phyloP scores from a whole-genome alignment of 768 basidiomycete genomes.

The Auriscalpium orientale region DNA sequence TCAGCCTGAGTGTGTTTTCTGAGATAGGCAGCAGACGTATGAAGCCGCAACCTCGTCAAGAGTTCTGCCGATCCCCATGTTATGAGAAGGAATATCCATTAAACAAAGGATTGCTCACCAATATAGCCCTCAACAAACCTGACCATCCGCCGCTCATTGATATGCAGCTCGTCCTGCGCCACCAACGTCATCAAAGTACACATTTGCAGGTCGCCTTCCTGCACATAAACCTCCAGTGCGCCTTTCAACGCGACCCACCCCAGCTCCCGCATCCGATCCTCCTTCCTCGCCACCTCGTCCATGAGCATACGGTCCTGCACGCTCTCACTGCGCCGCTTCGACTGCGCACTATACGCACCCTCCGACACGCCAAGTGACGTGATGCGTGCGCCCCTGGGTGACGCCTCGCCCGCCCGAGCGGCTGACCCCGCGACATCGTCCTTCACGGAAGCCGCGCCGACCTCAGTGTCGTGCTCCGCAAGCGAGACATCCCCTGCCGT shows the following conservation, averaged over 20 bases:
- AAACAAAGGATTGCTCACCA: conserved; percentile 35
- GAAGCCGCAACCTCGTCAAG: conserved; percentile 51
- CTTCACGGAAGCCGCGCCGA: conserved; percentile 6
- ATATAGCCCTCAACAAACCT: conserved; percentile 67
- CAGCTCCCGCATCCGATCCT: neutral
- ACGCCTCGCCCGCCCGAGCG: neutral
- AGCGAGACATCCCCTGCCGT: conserved; percentile 43
- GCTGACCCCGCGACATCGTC: neutral
- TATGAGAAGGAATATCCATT: neutral
- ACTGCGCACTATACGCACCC: conserved; percentile 5
- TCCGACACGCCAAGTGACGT: conserved; percentile 5
- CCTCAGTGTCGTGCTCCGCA: conserved; percentile 19
- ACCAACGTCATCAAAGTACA: conserved; percentile 66
- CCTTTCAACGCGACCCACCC: neutral
- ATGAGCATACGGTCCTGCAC: conserved; percentile 2
- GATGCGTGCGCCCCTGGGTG: conserved; percentile 25
- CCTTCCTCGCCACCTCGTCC: neutral
- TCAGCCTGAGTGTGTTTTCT: conserved; percentile 54
- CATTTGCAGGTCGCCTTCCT: conserved; percentile 73
- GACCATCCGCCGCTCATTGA: conserved; percentile 35
- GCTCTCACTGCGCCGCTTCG: neutral
- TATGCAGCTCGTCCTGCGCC: conserved; percentile 47
- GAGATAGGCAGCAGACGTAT: conserved; percentile 65
- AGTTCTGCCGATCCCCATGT: conserved; percentile 39
- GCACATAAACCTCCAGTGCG: conserved; percentile 9